Evolutionary conservation across 1,284 basidiomycete species (phyloP).

Genomic region (Trametes sp.): DNA sequence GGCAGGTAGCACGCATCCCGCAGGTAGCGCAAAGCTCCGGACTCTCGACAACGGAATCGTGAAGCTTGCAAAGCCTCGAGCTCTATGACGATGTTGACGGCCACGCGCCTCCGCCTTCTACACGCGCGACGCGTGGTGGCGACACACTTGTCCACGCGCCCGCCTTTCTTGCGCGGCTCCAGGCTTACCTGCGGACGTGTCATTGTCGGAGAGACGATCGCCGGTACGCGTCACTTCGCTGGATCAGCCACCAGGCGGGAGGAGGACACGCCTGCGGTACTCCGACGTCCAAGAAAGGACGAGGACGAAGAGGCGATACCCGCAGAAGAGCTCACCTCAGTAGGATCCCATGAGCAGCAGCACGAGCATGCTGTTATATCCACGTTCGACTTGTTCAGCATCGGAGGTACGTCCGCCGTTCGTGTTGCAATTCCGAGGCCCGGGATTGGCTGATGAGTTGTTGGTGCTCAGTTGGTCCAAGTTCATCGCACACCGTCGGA

Average conservation of each 20-base stretch:
- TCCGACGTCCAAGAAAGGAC: constrained; percentile 1
- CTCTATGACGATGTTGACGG: constrained; percentile 9
- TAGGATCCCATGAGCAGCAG: constrained; percentile 39
- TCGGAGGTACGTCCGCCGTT: constrained; percentile 68
- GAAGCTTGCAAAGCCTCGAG: not conserved
- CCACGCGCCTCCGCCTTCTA: constrained; percentile 15
- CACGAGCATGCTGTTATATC: constrained; percentile 94
- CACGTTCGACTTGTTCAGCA: constrained; percentile 93
- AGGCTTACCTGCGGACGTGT: constrained; percentile 1
- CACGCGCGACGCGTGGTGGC: constrained; percentile 19
- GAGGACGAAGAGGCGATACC: constrained; percentile 28
- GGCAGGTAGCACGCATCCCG: too few relatives aligned
- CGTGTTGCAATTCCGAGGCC: constrained; percentile 7
- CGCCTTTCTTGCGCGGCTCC: not conserved
- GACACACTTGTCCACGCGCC: constrained; percentile 2
- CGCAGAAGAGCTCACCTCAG: constrained; percentile 33
- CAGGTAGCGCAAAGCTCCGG: too few relatives aligned
- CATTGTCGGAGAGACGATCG: not conserved
- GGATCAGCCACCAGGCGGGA: constrained; percentile 10
- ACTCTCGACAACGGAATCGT: too few relatives aligned
- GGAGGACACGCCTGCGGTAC: constrained; percentile 7
- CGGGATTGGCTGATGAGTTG: constrained; percentile 19
- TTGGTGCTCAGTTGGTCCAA: constrained; percentile 55
- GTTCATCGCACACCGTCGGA: constrained; percentile 80
- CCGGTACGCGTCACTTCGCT: constrained; percentile 16